Evolutionary conservation across 768 basidiomycete genomes (phyloP).

Genomic region (Mycena rebaudengoi): DNA sequence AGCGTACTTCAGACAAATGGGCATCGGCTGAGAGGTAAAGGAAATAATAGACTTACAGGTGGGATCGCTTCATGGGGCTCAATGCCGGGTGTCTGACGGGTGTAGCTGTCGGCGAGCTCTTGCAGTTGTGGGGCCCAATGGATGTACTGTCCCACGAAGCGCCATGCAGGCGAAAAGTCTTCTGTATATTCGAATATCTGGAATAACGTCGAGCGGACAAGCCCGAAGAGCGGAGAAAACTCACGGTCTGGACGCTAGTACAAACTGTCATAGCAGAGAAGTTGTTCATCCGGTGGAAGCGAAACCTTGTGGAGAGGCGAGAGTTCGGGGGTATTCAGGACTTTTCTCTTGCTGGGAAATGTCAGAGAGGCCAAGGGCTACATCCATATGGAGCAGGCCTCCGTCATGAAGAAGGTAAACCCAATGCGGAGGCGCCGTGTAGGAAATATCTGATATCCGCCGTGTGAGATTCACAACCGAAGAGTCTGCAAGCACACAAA

Average conservation of each 20-base stretch:
- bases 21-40: neutral
- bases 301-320: conserved; percentile 14
- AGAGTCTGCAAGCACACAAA: no score
- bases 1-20: neutral
- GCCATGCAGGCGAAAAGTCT: conserved; percentile 46
- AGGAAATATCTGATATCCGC: conserved; percentile 31
- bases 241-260: conserved; percentile 29
- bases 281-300: conserved; percentile 26
- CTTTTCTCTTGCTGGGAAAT: conserved; percentile 22
- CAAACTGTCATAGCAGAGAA: conserved; percentile 31
- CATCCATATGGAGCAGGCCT: conserved; percentile 19
- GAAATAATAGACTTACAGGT: conserved; percentile 8
- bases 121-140: conserved; percentile 36
- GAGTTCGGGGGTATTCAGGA: conserved; percentile 8
- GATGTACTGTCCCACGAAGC: conserved; percentile 40
- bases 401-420: conserved; percentile 21
- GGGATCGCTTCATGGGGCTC: conserved; percentile 32
- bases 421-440: conserved; percentile 27
- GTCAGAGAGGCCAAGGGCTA: conserved; percentile 29
- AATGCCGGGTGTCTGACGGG: conserved; percentile 33
- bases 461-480: no score
- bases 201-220: neutral
- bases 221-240: neutral
- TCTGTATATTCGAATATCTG: conserved; percentile 38
- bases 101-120: conserved; percentile 32